Conservation (phyloP, 768 basidiomycete genomes). For the Hericium coralloides region DNA sequence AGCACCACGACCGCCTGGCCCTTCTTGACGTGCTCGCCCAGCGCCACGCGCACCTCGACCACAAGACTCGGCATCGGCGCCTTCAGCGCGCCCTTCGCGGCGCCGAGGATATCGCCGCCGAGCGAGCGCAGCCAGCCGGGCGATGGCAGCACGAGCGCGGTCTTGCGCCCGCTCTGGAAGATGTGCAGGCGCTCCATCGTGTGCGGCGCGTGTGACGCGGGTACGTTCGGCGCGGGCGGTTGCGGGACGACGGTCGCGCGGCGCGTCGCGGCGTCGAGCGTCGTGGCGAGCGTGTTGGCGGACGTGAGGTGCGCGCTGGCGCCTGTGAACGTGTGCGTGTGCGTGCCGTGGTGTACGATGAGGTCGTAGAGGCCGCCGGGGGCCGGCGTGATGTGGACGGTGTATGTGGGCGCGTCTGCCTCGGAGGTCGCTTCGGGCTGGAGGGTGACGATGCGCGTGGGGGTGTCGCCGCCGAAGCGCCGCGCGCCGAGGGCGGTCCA, state of each 20-base stretch:
- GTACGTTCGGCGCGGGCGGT: conserved; percentile 40
- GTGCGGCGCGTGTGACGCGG: conserved; percentile 44
- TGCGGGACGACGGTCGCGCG: conserved; percentile 73
- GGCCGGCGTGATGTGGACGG: conserved; percentile 38
- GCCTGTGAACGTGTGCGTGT: conserved; percentile 30
- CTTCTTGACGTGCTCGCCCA: conserved; percentile 71
- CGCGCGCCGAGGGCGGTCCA: conserved; percentile 67
- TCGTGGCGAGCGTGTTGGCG: conserved; percentile 43
- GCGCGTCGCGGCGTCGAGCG: conserved; percentile 38
- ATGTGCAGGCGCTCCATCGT: conserved; percentile 72
- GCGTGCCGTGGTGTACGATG: conserved; percentile 30
- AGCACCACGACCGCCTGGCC: conserved; percentile 77
- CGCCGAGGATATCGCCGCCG: conserved; percentile 46
- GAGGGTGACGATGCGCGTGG: conserved; percentile 53
- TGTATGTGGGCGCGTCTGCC: conserved; percentile 18
- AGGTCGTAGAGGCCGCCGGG: conserved; percentile 35
- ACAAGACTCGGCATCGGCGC: conserved; percentile 94
- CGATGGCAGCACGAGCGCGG: conserved; percentile 55
- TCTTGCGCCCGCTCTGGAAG: conserved; percentile 56
- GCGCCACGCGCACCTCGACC: conserved; percentile 74
- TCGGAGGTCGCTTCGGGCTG: conserved; percentile 39
- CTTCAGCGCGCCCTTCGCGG: conserved; percentile 55
- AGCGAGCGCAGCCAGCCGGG: conserved; percentile 65
- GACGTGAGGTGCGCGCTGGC: conserved; percentile 51
- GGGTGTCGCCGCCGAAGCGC: conserved; percentile 70